These are phyloP conservation scores for Herpomyces periplanetae DNA, from an alignment of 2,329 filamentous ascomycete genomes.

Conservation along the genomic window DNA sequence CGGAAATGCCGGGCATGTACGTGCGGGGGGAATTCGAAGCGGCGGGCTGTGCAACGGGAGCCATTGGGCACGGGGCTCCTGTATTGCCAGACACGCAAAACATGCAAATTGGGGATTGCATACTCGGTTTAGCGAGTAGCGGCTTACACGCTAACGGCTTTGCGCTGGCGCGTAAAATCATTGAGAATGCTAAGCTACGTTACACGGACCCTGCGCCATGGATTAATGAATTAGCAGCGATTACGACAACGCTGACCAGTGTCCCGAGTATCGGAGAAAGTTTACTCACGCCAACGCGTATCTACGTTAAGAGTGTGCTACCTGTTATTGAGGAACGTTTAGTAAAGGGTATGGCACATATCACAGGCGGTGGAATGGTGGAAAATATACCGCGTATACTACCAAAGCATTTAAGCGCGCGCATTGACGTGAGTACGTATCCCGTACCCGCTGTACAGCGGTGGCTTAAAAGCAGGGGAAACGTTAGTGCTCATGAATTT, in stretches of 20 bases:
- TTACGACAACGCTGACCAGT: too few species aligned
- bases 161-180: conserved; percentile 22
- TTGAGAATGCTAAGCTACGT: too few species aligned
- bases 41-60: conserved; percentile 55
- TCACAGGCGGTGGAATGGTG: conserved; percentile 63
- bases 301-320: conserved; percentile 58
- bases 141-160: conserved; percentile 91
- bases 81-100: conserved; percentile 32
- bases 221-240: too few species aligned
- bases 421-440: conserved; percentile 42
- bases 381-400: conserved; percentile 91
- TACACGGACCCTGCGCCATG: too few species aligned
- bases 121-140: conserved; percentile 46
- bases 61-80: conserved; percentile 20
- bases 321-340: conserved; percentile 15
- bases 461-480: conserved; percentile 41
- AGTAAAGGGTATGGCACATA: conserved; percentile 76
- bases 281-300: conserved; percentile 55
- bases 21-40: conserved; percentile 62
- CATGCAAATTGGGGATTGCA: conserved; percentile 46
- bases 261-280: conserved; percentile 34
- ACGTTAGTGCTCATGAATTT: conserved; percentile 38
- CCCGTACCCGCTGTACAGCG: conserved; percentile 34
- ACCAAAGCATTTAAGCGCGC: conserved; percentile 31
- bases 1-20: conserved; percentile 93